A percentile compares a stretch with the other conserved stretches of the same genome.
phyloP scores from a whole-genome alignment of 1,284 basidiomycete species.

The Sporisorium iseilematis-ciliati region DNA sequence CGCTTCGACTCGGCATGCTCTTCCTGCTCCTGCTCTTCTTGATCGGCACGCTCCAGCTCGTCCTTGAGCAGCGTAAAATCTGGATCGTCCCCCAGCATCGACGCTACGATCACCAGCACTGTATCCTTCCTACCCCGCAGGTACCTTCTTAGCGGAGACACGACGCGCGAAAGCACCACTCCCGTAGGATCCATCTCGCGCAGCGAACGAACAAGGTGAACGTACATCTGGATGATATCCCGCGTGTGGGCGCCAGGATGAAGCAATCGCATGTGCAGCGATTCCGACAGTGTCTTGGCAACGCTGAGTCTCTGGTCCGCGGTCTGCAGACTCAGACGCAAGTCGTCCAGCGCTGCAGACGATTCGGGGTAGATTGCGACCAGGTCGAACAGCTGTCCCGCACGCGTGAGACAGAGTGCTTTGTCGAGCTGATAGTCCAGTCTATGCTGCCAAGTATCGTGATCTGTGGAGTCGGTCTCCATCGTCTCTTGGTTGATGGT shows the following conservation, averaged over 20 bases:
- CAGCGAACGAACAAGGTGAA: conserved; percentile 91
- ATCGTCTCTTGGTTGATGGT: not conserved
- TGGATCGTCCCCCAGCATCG: conserved; percentile 64
- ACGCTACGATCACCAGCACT: conserved; percentile 62
- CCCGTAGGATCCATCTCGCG: conserved; percentile 91
- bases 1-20: conserved; percentile 12
- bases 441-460: conserved; percentile 26
- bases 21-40: conserved; percentile 43
- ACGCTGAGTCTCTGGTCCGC: conserved; percentile 72
- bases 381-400: conserved; percentile 86
- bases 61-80: conserved; percentile 62
- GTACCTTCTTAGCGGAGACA: conserved; percentile 61
- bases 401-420: conserved; percentile 49
- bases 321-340: conserved; percentile 75
- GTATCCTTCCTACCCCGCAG: conserved; percentile 64
- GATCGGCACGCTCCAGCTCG: conserved; percentile 55
- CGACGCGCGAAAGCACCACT: conserved; percentile 76
- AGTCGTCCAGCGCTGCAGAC: conserved; percentile 84
- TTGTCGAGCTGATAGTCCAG: conserved; percentile 56
- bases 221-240: conserved; percentile 90
- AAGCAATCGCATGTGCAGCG: conserved; percentile 77
- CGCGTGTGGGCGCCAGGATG: conserved; percentile 97
- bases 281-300: conserved; percentile 76
- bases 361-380: conserved; percentile 94
- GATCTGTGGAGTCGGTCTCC: conserved; percentile 7